These are phyloP conservation scores for Auxenochlorella pyrenoidosa DNA, from an alignment of 139 green algal species.

Conservation along the genomic window DNA sequence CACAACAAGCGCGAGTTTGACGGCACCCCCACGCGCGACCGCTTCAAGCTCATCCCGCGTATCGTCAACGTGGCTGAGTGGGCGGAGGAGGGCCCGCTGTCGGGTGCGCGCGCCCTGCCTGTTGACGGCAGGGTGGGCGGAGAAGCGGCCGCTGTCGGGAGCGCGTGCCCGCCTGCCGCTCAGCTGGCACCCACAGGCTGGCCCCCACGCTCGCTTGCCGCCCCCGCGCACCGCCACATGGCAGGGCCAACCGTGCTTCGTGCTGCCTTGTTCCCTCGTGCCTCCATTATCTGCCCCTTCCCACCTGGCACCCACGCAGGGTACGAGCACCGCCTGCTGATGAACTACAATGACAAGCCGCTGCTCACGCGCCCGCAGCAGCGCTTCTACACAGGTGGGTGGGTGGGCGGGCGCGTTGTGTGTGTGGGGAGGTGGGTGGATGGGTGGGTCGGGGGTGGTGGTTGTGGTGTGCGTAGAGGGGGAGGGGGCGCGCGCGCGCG, in stretches of 20 bases:
- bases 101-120: background rate
- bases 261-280: too few relatives aligned
- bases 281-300: background rate
- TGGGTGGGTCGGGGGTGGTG: too few relatives aligned
- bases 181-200: too few relatives aligned
- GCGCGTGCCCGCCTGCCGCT: background rate
- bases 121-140: conserved; percentile 83
- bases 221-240: too few relatives aligned
- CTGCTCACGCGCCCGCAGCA: conserved; percentile 87
- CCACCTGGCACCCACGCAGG: background rate
- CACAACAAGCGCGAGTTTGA: conserved; percentile 75
- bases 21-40: conserved; percentile 69
- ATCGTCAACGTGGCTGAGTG: conserved; percentile 87
- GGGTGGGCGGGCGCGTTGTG: background rate
- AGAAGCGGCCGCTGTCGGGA: conserved; percentile 66
- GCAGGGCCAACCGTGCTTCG: too few relatives aligned
- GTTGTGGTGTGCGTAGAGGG: too few relatives aligned
- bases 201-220: too few relatives aligned
- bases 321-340: conserved; percentile 75
- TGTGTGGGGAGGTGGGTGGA: background rate
- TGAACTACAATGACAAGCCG: conserved; percentile 91
- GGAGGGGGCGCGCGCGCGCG: too few relatives aligned
- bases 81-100: conserved; percentile 71
- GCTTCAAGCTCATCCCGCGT: conserved; percentile 88
- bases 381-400: conserved; percentile 55